A percentile compares a stretch with the other conserved stretches of the same genome.
phyloP scores from a whole-genome alignment of 371 early-diverging fungal species.

The Encephalitozoon hellem region DNA sequence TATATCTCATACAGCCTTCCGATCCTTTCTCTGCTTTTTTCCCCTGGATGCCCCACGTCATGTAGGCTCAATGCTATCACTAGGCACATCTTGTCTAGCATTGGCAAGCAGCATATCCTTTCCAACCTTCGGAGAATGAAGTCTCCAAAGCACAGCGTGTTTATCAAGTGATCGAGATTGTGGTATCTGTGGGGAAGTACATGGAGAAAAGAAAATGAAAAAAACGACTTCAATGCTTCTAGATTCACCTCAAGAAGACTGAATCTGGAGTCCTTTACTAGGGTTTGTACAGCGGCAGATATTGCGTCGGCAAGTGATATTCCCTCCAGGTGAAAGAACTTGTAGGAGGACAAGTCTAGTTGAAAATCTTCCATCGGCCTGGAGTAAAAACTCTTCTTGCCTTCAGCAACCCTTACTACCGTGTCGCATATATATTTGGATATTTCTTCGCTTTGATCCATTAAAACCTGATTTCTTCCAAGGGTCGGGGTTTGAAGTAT shows the following conservation, averaged over 20 bases:
- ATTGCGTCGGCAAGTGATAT: not conserved
- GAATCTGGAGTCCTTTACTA: not conserved
- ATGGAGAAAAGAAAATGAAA: not conserved
- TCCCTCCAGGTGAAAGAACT: not conserved
- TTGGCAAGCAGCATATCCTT: not conserved
- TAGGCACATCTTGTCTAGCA: not conserved
- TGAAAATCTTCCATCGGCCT: not conserved
- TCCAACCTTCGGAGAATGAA: not conserved
- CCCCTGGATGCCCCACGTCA: constrained; percentile 25
- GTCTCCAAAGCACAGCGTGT: constrained; percentile 8
- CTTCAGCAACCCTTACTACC: not conserved
- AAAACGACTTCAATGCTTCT: not conserved
- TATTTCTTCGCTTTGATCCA: not conserved
- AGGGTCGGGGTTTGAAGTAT: not conserved
- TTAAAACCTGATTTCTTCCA: not conserved
- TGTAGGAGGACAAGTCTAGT: not conserved
- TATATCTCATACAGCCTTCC: not conserved
- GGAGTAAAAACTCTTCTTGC: not conserved
- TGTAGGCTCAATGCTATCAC: constrained; percentile 2
- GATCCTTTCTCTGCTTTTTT: not conserved
- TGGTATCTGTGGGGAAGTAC: constrained; percentile 5
- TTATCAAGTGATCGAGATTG: constrained; percentile 8
- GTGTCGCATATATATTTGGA: not conserved
- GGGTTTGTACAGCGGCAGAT: not conserved
- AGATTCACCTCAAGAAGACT: not conserved